These are phyloP conservation scores for Cenococcum geophilum DNA, from an alignment of 495 filamentous ascomycete species.

Conservation along the genomic window DNA sequence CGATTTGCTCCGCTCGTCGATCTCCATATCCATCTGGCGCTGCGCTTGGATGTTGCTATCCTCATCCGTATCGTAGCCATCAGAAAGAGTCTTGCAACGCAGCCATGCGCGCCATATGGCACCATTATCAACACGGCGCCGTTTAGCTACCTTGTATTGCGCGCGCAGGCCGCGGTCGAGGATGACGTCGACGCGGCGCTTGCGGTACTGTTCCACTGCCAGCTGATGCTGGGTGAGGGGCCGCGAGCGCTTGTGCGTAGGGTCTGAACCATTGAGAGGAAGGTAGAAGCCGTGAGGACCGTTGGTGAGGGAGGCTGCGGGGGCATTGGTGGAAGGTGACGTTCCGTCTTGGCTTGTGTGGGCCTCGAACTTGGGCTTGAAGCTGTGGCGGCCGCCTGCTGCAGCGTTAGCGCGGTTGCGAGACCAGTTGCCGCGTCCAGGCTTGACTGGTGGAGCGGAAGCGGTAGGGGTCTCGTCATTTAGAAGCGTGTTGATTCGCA, in stretches of 20 bases:
- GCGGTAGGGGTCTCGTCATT: conserved; percentile 35
- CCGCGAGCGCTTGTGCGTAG: conserved; percentile 54
- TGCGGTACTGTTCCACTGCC: conserved; percentile 83
- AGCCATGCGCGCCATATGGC: conserved; percentile 62
- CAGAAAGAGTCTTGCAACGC: conserved; percentile 58
- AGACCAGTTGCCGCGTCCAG: conserved; percentile 42
- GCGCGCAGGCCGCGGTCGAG: conserved; percentile 65
- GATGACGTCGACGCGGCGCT: conserved; percentile 79
- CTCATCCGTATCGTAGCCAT: conserved; percentile 72
- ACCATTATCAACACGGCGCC: conserved; percentile 51
- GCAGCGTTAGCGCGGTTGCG: conserved; percentile 27
- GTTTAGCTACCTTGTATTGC: conserved; percentile 29
- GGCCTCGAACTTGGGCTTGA: conserved; percentile 24
- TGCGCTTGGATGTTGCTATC: conserved; percentile 41
- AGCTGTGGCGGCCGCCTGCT: conserved; percentile 7
- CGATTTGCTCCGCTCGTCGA: conserved; percentile 9
- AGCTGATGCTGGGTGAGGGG: conserved; percentile 90
- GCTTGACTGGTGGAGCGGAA: conserved; percentile 30
- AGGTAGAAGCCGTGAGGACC: conserved; percentile 35
- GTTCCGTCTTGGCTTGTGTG: conserved; percentile 14
- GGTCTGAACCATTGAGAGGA: conserved; percentile 32
- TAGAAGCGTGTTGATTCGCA: conserved; percentile 42
- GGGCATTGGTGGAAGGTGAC: conserved; percentile 15
- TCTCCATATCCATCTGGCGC: conserved; percentile 7
- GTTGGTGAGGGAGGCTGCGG: not conserved